Percentiles rank a stretch among this genome's conserved stretches.
Evolutionary conservation across 768 basidiomycete species (phyloP).

Genomic region (Russula vinacea): DNA sequence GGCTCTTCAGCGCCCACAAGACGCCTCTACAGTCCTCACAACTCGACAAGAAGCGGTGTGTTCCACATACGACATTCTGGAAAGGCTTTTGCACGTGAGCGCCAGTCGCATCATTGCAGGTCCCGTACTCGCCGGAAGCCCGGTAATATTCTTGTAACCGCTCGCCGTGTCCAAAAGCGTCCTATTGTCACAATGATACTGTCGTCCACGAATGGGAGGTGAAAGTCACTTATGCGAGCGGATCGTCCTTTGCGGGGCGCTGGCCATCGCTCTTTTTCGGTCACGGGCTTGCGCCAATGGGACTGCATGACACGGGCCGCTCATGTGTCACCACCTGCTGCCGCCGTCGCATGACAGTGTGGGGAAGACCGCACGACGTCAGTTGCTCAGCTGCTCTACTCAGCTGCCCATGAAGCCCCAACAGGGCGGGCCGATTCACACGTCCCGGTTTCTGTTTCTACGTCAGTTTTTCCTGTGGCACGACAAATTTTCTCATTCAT

Average conservation of each 20-base stretch:
- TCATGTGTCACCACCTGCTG: slow-evolving; percentile 19
- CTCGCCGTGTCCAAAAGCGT: not conserved
- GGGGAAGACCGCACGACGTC: slow-evolving; percentile 7
- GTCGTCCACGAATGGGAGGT: slow-evolving; percentile 1
- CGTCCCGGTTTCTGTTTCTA: slow-evolving; percentile 1
- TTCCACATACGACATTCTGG: slow-evolving; percentile 13
- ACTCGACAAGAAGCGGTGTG: not conserved
- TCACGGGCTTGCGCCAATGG: not conserved
- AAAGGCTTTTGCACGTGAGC: not conserved
- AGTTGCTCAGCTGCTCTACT: slow-evolving; percentile 21
- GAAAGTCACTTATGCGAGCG: not conserved
- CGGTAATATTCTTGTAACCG: not conserved
- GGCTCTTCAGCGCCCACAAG: not conserved
- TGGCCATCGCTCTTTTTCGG: not conserved
- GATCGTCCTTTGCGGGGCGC: not conserved
- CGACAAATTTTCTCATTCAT: not conserved
- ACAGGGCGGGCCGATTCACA: not conserved
- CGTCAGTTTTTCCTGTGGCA: not conserved
- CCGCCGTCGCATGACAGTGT: not conserved
- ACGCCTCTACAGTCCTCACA: slow-evolving; percentile 7
- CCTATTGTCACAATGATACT: not conserved
- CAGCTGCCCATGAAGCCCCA: not conserved
- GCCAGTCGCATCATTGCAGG: slow-evolving; percentile 11
- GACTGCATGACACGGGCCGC: slow-evolving; percentile 1
- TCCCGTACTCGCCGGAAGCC: slow-evolving; percentile 1